phyloP scores from a whole-genome alignment of 768 basidiomycete genomes.

The Mycena vitilis region DNA sequence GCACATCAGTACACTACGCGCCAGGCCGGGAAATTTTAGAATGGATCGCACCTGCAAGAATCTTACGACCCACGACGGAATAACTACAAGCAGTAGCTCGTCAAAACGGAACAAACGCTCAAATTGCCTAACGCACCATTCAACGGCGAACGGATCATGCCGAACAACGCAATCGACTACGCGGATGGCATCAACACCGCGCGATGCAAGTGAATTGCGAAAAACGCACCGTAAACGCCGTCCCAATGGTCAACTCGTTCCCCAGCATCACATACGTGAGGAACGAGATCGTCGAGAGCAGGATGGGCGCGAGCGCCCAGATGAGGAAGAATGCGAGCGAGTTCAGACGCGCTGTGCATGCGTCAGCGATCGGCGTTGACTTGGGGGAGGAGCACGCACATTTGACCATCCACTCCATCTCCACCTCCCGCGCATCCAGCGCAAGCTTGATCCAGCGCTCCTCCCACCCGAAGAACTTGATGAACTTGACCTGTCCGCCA shows the following conservation, averaged over 20 bases:
- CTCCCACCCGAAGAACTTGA: conserved; percentile 57
- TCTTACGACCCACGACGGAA: conserved; percentile 84
- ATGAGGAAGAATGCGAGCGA: neutral
- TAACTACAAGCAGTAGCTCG: conserved; percentile 44
- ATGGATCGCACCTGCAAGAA: conserved; percentile 64
- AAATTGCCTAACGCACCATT: too few relatives aligned
- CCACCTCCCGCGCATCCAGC: conserved; percentile 22
- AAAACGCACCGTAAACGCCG: conserved; percentile 82
- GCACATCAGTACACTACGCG: too few relatives aligned
- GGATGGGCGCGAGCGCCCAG: conserved; percentile 82
- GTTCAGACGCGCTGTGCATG: neutral
- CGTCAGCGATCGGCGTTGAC: neutral
- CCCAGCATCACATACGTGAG: conserved; percentile 78
- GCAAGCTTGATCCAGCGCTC: conserved; percentile 33
- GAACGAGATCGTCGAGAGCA: conserved; percentile 89
- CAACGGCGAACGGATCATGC: conserved; percentile 72
- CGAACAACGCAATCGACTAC: conserved; percentile 83
- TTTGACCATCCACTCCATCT: conserved; percentile 62
- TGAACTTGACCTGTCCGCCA: conserved; percentile 42
- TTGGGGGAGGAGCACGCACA: too few relatives aligned
- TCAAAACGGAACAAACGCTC: too few relatives aligned
- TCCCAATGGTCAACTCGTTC: conserved; percentile 78
- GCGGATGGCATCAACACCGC: neutral
- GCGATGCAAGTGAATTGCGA: neutral
- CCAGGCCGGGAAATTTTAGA: neutral